Evolutionary conservation across 1,284 basidiomycete species (phyloP).

Genomic region (Ceratobasidium theobromae): DNA sequence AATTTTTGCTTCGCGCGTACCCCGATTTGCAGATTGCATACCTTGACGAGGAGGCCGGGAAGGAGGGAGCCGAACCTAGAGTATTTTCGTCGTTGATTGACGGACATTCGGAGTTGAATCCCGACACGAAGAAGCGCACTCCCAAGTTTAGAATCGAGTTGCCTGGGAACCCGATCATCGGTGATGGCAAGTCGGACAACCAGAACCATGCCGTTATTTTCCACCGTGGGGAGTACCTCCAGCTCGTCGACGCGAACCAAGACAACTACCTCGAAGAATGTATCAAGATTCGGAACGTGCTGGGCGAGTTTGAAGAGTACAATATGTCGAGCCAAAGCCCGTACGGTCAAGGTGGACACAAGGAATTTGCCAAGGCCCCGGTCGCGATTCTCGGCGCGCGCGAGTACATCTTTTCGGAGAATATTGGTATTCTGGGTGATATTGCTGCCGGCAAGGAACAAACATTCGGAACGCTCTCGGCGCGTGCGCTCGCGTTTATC

Average conservation of each 20-base stretch:
- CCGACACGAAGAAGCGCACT: constrained; percentile 83
- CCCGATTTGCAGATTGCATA: constrained; percentile 99
- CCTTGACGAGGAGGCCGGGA: constrained; percentile 91
- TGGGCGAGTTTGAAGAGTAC: constrained; percentile 97
- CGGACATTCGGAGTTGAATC: constrained; percentile 94
- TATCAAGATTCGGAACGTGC: constrained; percentile 97
- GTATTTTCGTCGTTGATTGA: constrained; percentile 97
- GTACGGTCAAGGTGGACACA: constrained; percentile 84
- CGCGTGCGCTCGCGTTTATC: constrained; percentile 93
- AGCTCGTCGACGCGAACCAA: constrained; percentile 99
- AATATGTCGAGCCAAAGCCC: constrained; percentile 83
- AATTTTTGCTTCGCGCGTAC: constrained; percentile 96
- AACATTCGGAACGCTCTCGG: constrained; percentile 97
- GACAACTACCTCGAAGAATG: constrained; percentile 99
- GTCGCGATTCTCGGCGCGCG: constrained; percentile 98
- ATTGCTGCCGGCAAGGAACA: constrained; percentile 99
- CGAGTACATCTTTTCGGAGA: constrained; percentile 99
- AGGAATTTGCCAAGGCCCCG: constrained; percentile 84
- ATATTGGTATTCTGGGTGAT: constrained; percentile 98
- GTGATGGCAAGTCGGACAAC: constrained; percentile 99
- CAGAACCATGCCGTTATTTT: constrained; percentile 99
- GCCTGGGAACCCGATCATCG: constrained; percentile 97
- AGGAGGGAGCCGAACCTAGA: constrained; percentile 91
- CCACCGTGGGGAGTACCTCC: constrained; percentile 98
- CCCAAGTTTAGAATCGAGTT: constrained; percentile 99